These are phyloP conservation scores for Citropsis articulata DNA, from an alignment of 345 rosid species.

Conservation along the genomic window DNA sequence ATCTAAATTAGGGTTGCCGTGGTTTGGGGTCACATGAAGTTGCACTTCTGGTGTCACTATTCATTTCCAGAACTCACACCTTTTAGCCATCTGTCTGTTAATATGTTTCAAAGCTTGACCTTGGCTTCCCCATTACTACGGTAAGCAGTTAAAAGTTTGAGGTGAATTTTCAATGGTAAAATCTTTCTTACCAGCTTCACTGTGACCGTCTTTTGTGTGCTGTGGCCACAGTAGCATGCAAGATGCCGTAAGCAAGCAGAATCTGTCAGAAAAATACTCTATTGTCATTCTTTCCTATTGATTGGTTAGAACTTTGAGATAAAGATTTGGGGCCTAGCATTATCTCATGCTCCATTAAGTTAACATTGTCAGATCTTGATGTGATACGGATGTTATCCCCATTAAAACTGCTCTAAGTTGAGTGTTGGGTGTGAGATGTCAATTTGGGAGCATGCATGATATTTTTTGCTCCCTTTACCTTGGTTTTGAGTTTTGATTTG, in stretches of 20 bases:
- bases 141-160: not conserved
- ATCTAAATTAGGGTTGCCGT: not conserved
- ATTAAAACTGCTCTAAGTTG: not conserved
- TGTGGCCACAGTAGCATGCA: not conserved
- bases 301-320: not conserved
- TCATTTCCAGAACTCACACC: not conserved
- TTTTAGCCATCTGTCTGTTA: not conserved
- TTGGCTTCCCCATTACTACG: not conserved
- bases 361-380: too few species aligned
- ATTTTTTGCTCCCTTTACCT: not conserved
- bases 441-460: conserved; percentile 1
- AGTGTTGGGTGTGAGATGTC: not conserved
- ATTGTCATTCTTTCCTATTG: too few species aligned
- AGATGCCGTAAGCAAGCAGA: not conserved
- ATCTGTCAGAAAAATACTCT: not conserved
- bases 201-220: not conserved
- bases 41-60: not conserved
- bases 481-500: not conserved
- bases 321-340: not conserved
- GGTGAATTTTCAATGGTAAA: not conserved
- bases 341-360: too few species aligned
- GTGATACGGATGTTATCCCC: not conserved
- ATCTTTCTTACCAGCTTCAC: not conserved
- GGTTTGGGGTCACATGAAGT: conserved; percentile 9
- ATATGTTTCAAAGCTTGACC: not conserved